A percentile compares a stretch with the other conserved stretches of the same genome.
These are phyloP conservation scores for Jamesozyma jinghongensis DNA, from an alignment of 805 yeast species.

Conservation along the genomic window DNA sequence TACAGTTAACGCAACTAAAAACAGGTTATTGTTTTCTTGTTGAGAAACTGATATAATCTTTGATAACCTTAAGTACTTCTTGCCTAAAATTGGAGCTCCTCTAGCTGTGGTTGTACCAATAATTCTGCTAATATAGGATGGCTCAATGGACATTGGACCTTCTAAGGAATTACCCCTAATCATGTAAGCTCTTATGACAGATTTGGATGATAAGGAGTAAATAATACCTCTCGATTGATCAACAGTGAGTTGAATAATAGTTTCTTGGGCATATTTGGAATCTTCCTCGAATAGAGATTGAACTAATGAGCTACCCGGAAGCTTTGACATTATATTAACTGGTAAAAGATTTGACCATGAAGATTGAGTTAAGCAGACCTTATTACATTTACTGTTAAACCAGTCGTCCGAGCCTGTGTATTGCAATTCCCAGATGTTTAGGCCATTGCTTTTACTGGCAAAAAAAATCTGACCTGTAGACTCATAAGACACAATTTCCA, in stretches of 20 bases:
- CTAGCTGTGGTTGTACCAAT: constrained; percentile 38
- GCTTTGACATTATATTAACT: constrained; percentile 23
- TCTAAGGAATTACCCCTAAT: constrained; percentile 35
- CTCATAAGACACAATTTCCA: constrained; percentile 49
- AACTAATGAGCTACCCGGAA: constrained; percentile 33
- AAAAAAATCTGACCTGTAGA: constrained; percentile 74
- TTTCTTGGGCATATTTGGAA: constrained; percentile 39
- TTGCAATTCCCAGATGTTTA: constrained; percentile 77
- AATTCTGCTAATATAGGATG: constrained; percentile 32
- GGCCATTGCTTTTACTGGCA: constrained; percentile 69
- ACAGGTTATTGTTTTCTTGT: constrained; percentile 58
- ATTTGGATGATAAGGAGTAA: constrained; percentile 74
- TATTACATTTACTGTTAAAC: constrained; percentile 75
- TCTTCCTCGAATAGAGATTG: constrained; percentile 31
- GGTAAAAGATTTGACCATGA: constrained; percentile 47
- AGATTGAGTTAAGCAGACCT: constrained; percentile 71
- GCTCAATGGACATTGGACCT: constrained; percentile 32
- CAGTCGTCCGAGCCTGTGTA: constrained; percentile 80
- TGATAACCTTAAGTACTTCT: constrained; percentile 50
- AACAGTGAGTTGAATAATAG: constrained; percentile 52
- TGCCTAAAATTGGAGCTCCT: constrained; percentile 47
- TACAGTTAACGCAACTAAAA: constrained; percentile 67
- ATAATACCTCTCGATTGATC: constrained; percentile 72
- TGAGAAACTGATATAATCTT: constrained; percentile 36
- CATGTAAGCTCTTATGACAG: constrained; percentile 73